Conservation (phyloP, 2,329 filamentous ascomycete genomes). For the Colletotrichum filicis region DNA sequence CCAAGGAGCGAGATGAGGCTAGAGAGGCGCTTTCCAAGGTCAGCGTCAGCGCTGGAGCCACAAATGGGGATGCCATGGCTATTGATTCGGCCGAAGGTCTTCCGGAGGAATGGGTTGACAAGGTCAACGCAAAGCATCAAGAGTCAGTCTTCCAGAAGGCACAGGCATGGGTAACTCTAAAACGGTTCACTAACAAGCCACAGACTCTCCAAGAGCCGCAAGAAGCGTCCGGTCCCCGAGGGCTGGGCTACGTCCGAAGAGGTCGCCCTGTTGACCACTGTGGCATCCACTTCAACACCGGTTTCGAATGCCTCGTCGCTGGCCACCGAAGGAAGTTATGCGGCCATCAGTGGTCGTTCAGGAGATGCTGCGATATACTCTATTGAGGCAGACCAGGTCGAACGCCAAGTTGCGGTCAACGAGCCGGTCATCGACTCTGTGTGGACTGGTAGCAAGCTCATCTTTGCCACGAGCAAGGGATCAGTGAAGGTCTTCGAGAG, state of each 20-base stretch:
- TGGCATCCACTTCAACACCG: slow-evolving; percentile 57
- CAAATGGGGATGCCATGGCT: slow-evolving; percentile 88
- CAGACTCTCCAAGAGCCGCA: slow-evolving; percentile 87
- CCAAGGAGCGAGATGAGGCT: slow-evolving; percentile 93
- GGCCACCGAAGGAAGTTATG: slow-evolving; percentile 68
- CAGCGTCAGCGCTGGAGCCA: slow-evolving; percentile 70
- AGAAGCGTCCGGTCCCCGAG: slow-evolving; percentile 87
- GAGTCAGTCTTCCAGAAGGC: slow-evolving; percentile 64
- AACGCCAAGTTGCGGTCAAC: slow-evolving; percentile 74
- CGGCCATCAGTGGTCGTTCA: slow-evolving; percentile 79
- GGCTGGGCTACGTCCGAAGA: slow-evolving; percentile 85
- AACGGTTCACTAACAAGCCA: slow-evolving; percentile 22
- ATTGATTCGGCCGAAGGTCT: slow-evolving; percentile 82
- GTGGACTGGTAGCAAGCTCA: slow-evolving; percentile 75
- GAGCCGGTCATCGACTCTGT: slow-evolving; percentile 74
- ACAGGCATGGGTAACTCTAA: slow-evolving; percentile 17
- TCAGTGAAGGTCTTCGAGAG: slow-evolving; percentile 83
- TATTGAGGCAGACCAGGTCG: slow-evolving; percentile 72
- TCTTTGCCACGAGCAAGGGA: slow-evolving; percentile 81
- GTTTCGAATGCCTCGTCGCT: slow-evolving; percentile 62
- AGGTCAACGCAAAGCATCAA: slow-evolving; percentile 84
- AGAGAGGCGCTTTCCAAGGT: slow-evolving; percentile 88
- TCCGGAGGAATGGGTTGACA: slow-evolving; percentile 75
- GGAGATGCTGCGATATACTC: slow-evolving; percentile 83
- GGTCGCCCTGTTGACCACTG: slow-evolving; percentile 63